phyloP scores from a whole-genome alignment of 768 basidiomycete genomes.

The Boletus rubescentipes region DNA sequence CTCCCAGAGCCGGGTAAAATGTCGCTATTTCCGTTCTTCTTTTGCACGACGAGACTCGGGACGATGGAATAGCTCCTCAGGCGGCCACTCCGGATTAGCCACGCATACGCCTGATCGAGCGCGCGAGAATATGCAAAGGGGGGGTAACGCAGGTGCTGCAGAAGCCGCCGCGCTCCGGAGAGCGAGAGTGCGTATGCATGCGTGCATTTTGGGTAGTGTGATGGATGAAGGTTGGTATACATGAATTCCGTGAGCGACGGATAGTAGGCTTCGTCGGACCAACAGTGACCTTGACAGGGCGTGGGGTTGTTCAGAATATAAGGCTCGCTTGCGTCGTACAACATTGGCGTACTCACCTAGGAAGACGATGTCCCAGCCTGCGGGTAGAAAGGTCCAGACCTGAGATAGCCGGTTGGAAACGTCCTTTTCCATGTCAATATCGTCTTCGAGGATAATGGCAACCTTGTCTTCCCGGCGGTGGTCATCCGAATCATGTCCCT shows the following conservation, averaged over 20 bases:
- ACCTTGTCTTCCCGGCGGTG: constrained; percentile 31
- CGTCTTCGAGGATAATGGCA: constrained; percentile 70
- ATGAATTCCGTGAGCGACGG: constrained; percentile 34
- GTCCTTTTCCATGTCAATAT: constrained; percentile 74
- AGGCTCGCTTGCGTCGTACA: not conserved
- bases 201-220: constrained; percentile 63
- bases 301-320: not conserved
- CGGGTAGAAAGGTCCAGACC: constrained; percentile 55
- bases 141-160: constrained; percentile 56
- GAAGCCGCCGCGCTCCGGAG: constrained; percentile 58
- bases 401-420: constrained; percentile 40
- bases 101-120: constrained; percentile 70
- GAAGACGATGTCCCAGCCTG: constrained; percentile 72
- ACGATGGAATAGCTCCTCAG: constrained; percentile 64
- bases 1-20: constrained; percentile 50
- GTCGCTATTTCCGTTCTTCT: constrained; percentile 58
- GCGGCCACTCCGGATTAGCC: constrained; percentile 58
- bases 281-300: constrained; percentile 61
- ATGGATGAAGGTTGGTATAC: constrained; percentile 48
- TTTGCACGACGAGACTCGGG: constrained; percentile 66
- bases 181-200: constrained; percentile 69
- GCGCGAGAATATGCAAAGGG: constrained; percentile 77
- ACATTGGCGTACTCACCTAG: constrained; percentile 46
- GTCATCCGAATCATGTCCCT: constrained; percentile 23
- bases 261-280: constrained; percentile 64